Evolutionary conservation across 2,329 filamentous ascomycete genomes (phyloP).

Genomic region (Peltaster fructicola): DNA sequence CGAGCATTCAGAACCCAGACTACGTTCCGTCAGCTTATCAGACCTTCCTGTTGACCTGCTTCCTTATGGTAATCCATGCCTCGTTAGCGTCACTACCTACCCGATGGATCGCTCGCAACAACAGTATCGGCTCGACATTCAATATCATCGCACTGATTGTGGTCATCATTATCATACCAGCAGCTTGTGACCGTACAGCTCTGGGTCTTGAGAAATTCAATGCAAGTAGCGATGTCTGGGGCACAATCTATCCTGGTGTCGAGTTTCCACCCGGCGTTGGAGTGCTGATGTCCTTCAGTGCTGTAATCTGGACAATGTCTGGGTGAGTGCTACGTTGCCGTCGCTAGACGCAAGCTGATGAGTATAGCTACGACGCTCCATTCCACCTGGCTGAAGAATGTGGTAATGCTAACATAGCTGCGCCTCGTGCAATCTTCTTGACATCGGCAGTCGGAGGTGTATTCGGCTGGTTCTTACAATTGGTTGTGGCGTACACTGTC

Average conservation of each 20-base stretch:
- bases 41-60: conserved; percentile 46
- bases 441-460: conserved; percentile 49
- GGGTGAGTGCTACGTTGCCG: conserved; percentile 1
- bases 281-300: conserved; percentile 54
- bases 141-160: conserved; percentile 51
- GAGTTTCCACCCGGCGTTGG: conserved; percentile 50
- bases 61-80: conserved; percentile 51
- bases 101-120: conserved; percentile 51
- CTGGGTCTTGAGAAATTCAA: conserved; percentile 42
- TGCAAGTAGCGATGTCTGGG: conserved; percentile 43
- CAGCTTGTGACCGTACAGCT: conserved; percentile 32
- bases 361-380: conserved; percentile 44
- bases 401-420: conserved; percentile 52
- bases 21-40: conserved; percentile 50
- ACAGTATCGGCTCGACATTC: conserved; percentile 51
- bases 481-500: conserved; percentile 56
- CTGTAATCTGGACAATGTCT: conserved; percentile 51
- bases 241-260: conserved; percentile 46
- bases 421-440: conserved; percentile 53
- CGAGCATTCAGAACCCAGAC: conserved; percentile 47
- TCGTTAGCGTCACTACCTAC: conserved; percentile 54
- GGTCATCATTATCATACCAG: conserved; percentile 51
- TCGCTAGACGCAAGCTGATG: conserved; percentile 4
- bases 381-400: conserved; percentile 64
- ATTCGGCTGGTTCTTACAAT: conserved; percentile 56